Evolutionary conservation across 805 yeast species (phyloP).

Genomic region (Ogataea nonfermentans): DNA sequence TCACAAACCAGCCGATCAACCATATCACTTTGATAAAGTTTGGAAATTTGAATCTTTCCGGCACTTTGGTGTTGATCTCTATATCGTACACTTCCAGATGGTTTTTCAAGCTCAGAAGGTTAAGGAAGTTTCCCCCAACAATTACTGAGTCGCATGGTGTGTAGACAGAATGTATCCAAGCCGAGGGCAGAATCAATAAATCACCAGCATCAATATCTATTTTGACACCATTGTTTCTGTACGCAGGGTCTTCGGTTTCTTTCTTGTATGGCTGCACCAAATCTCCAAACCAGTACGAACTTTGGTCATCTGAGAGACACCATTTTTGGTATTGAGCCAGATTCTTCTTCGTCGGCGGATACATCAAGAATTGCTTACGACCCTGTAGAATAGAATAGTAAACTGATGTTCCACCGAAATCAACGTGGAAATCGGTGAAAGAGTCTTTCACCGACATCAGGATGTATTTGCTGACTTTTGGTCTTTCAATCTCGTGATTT

Average conservation of each 20-base stretch:
- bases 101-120: slow-evolving; percentile 56
- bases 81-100: slow-evolving; percentile 62
- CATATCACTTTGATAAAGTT: slow-evolving; percentile 68
- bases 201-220: slow-evolving; percentile 54
- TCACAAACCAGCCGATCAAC: slow-evolving; percentile 53
- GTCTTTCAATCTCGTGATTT: slow-evolving; percentile 31
- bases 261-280: slow-evolving; percentile 29
- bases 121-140: slow-evolving; percentile 85
- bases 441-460: slow-evolving; percentile 80
- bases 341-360: slow-evolving; percentile 71
- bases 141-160: slow-evolving; percentile 81
- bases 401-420: slow-evolving; percentile 90
- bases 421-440: slow-evolving; percentile 88
- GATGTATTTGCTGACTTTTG: slow-evolving; percentile 72
- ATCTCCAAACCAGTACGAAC: slow-evolving; percentile 63
- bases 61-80: slow-evolving; percentile 70
- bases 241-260: slow-evolving; percentile 20
- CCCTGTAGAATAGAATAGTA: slow-evolving; percentile 84
- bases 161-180: slow-evolving; percentile 90
- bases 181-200: slow-evolving; percentile 79
- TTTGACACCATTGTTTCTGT: slow-evolving; percentile 37
- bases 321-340: slow-evolving; percentile 62
- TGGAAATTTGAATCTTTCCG: slow-evolving; percentile 75
- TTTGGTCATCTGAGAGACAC: slow-evolving; percentile 67
- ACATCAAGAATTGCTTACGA: slow-evolving; percentile 67